Evolutionary conservation across 768 basidiomycete genomes (phyloP).

Genomic region (Serpula lacrymans): DNA sequence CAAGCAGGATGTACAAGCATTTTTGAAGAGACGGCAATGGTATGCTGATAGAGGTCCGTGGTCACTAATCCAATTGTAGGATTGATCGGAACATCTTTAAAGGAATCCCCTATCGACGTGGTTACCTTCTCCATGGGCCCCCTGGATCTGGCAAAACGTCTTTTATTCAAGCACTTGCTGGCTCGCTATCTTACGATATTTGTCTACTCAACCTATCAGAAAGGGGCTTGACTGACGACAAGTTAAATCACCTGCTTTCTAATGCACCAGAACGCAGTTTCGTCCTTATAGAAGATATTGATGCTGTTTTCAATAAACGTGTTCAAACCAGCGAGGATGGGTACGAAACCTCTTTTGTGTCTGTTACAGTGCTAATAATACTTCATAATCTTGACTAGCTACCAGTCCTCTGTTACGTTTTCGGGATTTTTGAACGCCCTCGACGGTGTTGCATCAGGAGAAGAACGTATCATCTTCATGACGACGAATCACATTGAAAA

Average conservation of each 20-base stretch:
- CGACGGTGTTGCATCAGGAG: conserved; percentile 96
- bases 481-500: conserved; percentile 94
- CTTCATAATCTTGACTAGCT: conserved; percentile 43
- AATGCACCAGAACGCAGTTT: conserved; percentile 92
- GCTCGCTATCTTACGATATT: conserved; percentile 89
- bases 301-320: conserved; percentile 94
- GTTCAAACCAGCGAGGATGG: conserved; percentile 90
- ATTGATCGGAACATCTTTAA: conserved; percentile 3
- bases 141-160: conserved; percentile 99
- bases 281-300: conserved; percentile 95
- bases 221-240: conserved; percentile 94
- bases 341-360: conserved; percentile 40
- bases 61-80: background rate
- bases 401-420: conserved; percentile 94
- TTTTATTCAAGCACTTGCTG: conserved; percentile 96
- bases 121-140: conserved; percentile 92
- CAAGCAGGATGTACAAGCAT: conserved; percentile 76
- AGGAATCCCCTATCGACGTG: conserved; percentile 97
- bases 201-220: conserved; percentile 95
- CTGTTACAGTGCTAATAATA: conserved; percentile 4
- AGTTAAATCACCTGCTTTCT: conserved; percentile 87
- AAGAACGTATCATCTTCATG: conserved; percentile 98
- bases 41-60: conserved; percentile 89
- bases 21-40: conserved; percentile 84
- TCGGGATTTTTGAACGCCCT: conserved; percentile 96